These are phyloP conservation scores for Gossypium ekmanianum DNA, from an alignment of 345 rosid species.

Conservation along the genomic window DNA sequence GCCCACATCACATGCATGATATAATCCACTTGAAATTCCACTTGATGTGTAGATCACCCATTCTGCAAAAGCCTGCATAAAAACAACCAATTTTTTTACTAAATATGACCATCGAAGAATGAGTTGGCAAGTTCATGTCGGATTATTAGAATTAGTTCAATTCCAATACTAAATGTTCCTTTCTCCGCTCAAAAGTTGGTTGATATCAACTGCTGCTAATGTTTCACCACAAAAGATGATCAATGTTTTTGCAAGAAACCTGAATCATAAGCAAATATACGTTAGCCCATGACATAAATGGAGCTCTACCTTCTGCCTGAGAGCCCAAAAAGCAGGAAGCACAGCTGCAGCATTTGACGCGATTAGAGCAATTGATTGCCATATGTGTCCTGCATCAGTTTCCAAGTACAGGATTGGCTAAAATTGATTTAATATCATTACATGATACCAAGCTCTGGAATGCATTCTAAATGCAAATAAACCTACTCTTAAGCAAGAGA, in stretches of 20 bases:
- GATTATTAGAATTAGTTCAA: neutral
- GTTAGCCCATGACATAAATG: neutral
- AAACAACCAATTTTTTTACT: conserved; percentile 16
- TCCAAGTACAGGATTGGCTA: conserved; percentile 23
- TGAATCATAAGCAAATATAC: neutral
- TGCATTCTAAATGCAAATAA: conserved; percentile 18
- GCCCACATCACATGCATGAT: conserved; percentile 97
- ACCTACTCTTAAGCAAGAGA: neutral
- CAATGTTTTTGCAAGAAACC: neutral
- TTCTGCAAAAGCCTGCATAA: conserved; percentile 81
- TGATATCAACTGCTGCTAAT: neutral
- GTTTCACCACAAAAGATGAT: neutral
- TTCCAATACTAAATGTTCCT: conserved; percentile 2
- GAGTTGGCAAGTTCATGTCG: neutral
- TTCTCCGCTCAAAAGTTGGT: neutral
- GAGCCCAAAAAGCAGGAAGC: conserved; percentile 89
- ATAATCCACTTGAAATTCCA: conserved; percentile 91
- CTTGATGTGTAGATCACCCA: conserved; percentile 91
- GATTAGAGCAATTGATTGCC: conserved; percentile 79
- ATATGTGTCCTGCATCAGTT: conserved; percentile 60
- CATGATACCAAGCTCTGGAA: neutral
- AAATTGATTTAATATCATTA: conserved; percentile 11
- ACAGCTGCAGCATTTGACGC: conserved; percentile 88
- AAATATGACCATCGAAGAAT: neutral
- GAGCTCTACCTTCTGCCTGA: conserved; percentile 67